These are phyloP conservation scores for Alopecurus myosuroides DNA, from an alignment of 176 grass and related monocot species.

Conservation along the genomic window DNA sequence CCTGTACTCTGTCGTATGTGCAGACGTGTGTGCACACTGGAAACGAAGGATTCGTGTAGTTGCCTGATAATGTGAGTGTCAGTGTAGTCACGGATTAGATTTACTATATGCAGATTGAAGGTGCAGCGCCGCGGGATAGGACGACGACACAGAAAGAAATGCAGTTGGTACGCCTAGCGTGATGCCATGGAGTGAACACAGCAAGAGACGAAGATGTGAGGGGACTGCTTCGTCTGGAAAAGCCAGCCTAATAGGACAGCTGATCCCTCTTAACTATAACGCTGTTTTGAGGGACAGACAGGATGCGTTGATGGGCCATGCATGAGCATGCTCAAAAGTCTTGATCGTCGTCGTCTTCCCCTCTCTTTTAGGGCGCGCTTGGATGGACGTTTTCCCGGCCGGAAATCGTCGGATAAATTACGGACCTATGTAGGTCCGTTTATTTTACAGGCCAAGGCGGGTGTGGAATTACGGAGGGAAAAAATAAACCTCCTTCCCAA, in stretches of 20 bases:
- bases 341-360: not conserved
- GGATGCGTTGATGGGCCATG: not conserved
- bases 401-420: too few relatives aligned
- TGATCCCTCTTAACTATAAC: not conserved
- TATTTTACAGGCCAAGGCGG: too few relatives aligned
- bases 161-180: not conserved
- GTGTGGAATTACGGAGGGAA: too few relatives aligned
- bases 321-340: not conserved
- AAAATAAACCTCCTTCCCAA: too few relatives aligned
- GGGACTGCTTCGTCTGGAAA: not conserved
- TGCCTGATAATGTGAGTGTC: not conserved
- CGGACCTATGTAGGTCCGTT: too few relatives aligned
- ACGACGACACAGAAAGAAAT: conserved; percentile 28
- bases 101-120: not conserved
- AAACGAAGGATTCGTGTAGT: not conserved
- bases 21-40: not conserved
- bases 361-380: too few relatives aligned
- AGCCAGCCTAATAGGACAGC: not conserved
- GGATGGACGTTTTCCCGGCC: too few relatives aligned
- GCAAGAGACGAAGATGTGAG: conserved; percentile 21
- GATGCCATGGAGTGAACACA: not conserved
- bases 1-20: not conserved
- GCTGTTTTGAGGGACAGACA: not conserved
- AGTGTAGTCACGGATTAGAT: not conserved
- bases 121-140: not conserved